A percentile compares a stretch with the other conserved stretches of the same genome.
phyloP scores from a whole-genome alignment of 2,329 filamentous ascomycete species.

The Colletotrichum incanum region DNA sequence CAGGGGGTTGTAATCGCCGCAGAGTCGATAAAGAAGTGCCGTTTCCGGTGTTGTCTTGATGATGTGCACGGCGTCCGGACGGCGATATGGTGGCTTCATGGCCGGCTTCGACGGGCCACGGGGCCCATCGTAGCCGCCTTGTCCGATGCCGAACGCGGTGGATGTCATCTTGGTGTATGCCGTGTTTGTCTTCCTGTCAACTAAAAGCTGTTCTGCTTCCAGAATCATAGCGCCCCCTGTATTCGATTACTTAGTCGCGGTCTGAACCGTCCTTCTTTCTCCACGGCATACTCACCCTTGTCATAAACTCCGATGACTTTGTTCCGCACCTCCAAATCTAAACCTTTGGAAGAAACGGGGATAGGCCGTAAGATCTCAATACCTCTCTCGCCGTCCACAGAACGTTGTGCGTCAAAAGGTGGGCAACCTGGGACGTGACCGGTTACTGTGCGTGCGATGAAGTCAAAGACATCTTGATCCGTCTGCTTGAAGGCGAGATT shows the following conservation, averaged over 20 bases:
- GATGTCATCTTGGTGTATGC: slow-evolving; percentile 57
- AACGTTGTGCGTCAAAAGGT: slow-evolving; percentile 57
- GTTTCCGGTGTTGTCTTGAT: slow-evolving; percentile 57
- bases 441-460: slow-evolving; percentile 54
- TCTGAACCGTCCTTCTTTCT: background rate
- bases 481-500: slow-evolving; percentile 63
- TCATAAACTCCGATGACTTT: slow-evolving; percentile 62
- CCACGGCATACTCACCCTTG: slow-evolving; percentile 49
- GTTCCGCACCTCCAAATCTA: slow-evolving; percentile 57
- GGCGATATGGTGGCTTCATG: slow-evolving; percentile 51
- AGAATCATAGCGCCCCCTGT: slow-evolving; percentile 59
- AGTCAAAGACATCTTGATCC: slow-evolving; percentile 61
- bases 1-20: slow-evolving; percentile 65
- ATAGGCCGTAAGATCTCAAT: slow-evolving; percentile 56
- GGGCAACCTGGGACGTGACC: slow-evolving; percentile 57
- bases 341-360: slow-evolving; percentile 54
- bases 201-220: slow-evolving; percentile 57
- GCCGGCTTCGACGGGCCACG: slow-evolving; percentile 55
- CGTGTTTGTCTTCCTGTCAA: slow-evolving; percentile 56
- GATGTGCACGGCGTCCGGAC: slow-evolving; percentile 56
- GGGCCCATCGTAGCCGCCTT: slow-evolving; percentile 62
- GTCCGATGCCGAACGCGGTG: slow-evolving; percentile 61
- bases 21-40: slow-evolving; percentile 60
- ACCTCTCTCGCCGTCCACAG: slow-evolving; percentile 59
- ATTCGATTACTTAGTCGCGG: background rate